Base-by-base conservation (phyloP, 2,329 filamentous ascomycete species). In the Tolypocladium amazonense region DNA sequence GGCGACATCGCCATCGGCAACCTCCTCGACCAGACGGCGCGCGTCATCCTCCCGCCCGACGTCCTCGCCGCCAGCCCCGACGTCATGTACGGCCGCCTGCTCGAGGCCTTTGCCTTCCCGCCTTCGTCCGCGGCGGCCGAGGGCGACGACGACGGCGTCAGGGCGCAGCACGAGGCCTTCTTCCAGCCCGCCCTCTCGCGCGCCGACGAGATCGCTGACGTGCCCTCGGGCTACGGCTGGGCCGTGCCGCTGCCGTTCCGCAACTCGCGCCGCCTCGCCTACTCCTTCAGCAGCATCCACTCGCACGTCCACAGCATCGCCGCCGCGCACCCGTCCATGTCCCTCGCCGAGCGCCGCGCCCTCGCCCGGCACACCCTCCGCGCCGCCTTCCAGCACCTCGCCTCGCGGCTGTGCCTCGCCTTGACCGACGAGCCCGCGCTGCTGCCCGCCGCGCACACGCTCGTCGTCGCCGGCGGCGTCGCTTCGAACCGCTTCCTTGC, bases 391-490 rank as follows among this genome's bases (percentile, higher is more conserved):
- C 91, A 96, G 72, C 93, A 97, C 75, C 78, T 97, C 33, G 87
- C 85, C 1, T 88, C 85, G 64, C 83, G 93, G 12, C 80, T 94
- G 2, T 71, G 93, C 18, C 77, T 94, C 52, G 88, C 84, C 0
- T 76, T 96, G 12, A 68, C 74, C 15, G 70, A 71, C 58, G 63
- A 63, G 15, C 66, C 70, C 2, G 64, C 63, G 23, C 66, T 72
- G 38, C 59, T 61, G n/a, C 62, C 70, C 39, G 74, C 86, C 9
- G 73, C 56, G 8, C 33, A 15, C 11, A 87, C 87, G 0, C 76
- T 97, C 5, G 90, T 97, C 12, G 81, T 97, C 4, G 89, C 91
- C 45, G 94, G 94, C 37, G 94, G 94, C 30, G 94, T 99, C 8
- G 94, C 93, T 9, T 88, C 89, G 57, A 97, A 97, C 72, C 74